Base-by-base conservation (phyloP, 768 basidiomycete genomes). In the Agrocybe chaxingu region DNA sequence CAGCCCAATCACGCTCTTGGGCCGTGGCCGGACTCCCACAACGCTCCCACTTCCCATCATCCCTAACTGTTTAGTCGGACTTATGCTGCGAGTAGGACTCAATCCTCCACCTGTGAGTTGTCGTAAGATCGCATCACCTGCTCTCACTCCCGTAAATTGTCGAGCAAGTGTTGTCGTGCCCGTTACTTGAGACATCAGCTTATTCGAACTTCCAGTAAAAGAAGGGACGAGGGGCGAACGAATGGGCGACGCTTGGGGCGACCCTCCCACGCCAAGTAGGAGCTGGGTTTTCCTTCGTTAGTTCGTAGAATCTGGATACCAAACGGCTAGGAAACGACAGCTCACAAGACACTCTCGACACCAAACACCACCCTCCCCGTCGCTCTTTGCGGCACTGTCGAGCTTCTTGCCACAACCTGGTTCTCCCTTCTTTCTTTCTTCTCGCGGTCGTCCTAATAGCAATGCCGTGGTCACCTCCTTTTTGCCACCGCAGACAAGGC, bases 401-500 rank as follows among this genome's bases (percentile, higher is more conserved):
- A 92, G 66, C 55, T 77, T 82, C 71, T 93, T 93, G 8, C 89
- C 86, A 57, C 91, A 93, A 7, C 90, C 90, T 7, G 88, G 83
- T 53, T 78, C 77, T 16, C 74, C 79, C 42, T 76, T 78, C 54
- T 79, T 80, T 56, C 70, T 66, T 65, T 75, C 69, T 57, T 78
- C 67, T 69, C 73, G 59, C 47, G 65, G 66, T 32, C 74, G 66
- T 16, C 74, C 73, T 24, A 70, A 56, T 30, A 67, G 66, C 34
- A 67, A 64, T 8, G 60, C 57, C 7, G 70, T 67, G 2, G 63
- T 54, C 0, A 67, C 62, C 47, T 69, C 71, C 62, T 79, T 85
- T 64, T 81, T 88, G 0, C 91, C 91, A 1, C 91, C 91, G 60
- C 91, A 93, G 5, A 90, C 76, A 43, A 93, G 74, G 65, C 91